Conservation (phyloP, 2,329 filamentous ascomycete genomes). For the Alternaria infectoria region DNA sequence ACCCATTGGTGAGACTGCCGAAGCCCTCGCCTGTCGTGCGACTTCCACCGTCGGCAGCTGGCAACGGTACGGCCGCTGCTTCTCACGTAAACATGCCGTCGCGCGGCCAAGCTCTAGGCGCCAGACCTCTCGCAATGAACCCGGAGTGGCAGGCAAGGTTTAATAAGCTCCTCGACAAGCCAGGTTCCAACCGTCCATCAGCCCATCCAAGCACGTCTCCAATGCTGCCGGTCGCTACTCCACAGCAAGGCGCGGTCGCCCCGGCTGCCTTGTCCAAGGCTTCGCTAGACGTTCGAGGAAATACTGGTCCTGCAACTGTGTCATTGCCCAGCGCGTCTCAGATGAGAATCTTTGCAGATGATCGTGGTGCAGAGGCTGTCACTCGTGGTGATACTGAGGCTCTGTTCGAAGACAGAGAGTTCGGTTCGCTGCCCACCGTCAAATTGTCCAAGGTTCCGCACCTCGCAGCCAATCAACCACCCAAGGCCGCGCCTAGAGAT, state of each 20-base stretch:
- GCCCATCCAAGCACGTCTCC: constrained; percentile 15
- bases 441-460: constrained; percentile 41
- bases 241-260: constrained; percentile 57
- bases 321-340: constrained; percentile 62
- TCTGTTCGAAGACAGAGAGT: constrained; percentile 55
- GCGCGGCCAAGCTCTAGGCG: constrained; percentile 38
- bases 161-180: constrained; percentile 75
- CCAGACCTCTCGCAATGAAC: constrained; percentile 49
- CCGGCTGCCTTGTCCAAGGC: constrained; percentile 71
- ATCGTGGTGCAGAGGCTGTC: constrained; percentile 43
- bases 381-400: constrained; percentile 52
- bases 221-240: constrained; percentile 43
- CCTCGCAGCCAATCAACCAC: constrained; percentile 40
- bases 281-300: constrained; percentile 59
- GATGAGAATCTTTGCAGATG: constrained; percentile 29
- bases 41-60: constrained; percentile 67
- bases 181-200: constrained; percentile 46
- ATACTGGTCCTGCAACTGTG: constrained; percentile 67
- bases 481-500: constrained; percentile 30
- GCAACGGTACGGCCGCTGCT: constrained; percentile 43
- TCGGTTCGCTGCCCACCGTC: constrained; percentile 54
- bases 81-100: constrained; percentile 51
- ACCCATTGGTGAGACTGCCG: constrained; percentile 74
- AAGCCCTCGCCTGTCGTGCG: constrained; percentile 77
- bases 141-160: constrained; percentile 82